These are phyloP conservation scores for Psilocybe azurescens DNA, from an alignment of 768 basidiomycete species.

Conservation along the genomic window DNA sequence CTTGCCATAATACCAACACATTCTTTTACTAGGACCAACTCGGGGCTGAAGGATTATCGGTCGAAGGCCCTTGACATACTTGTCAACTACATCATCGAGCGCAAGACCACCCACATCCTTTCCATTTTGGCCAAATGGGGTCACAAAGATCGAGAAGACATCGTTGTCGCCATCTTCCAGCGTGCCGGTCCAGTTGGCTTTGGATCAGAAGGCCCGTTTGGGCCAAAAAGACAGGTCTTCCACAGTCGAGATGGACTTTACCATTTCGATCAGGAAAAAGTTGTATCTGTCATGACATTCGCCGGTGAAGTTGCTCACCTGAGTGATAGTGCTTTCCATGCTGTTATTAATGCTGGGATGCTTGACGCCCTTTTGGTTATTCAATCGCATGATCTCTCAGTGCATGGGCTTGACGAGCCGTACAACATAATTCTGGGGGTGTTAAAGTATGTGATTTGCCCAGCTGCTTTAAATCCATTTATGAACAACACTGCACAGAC, in stretches of 20 bases:
- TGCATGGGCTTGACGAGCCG: conserved; percentile 9
- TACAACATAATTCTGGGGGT: conserved; percentile 12
- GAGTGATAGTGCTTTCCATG: conserved; percentile 7
- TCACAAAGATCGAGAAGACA: conserved; percentile 1
- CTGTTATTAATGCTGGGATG: conserved; percentile 13
- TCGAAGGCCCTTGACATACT: conserved; percentile 11
- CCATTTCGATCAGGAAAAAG: conserved; percentile 12
- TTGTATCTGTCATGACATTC: conserved; percentile 12
- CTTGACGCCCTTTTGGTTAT: conserved; percentile 14
- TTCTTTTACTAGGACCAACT: background rate
- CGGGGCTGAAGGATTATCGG: conserved; percentile 1
- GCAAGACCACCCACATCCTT: conserved; percentile 9
- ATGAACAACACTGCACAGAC: background rate
- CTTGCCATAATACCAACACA: background rate
- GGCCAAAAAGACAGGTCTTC: background rate
- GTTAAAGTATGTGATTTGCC: background rate
- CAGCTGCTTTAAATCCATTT: background rate
- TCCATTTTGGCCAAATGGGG: conserved; percentile 8
- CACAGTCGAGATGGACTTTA: conserved; percentile 17
- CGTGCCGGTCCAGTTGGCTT: conserved; percentile 7
- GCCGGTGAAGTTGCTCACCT: conserved; percentile 7
- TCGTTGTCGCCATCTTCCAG: conserved; percentile 7
- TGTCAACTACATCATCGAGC: background rate
- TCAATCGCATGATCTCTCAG: conserved; percentile 14
- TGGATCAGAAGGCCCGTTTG: conserved; percentile 1